phyloP scores from a whole-genome alignment of 176 grass and related monocot genomes.

The Tillandsia fasciculata region DNA sequence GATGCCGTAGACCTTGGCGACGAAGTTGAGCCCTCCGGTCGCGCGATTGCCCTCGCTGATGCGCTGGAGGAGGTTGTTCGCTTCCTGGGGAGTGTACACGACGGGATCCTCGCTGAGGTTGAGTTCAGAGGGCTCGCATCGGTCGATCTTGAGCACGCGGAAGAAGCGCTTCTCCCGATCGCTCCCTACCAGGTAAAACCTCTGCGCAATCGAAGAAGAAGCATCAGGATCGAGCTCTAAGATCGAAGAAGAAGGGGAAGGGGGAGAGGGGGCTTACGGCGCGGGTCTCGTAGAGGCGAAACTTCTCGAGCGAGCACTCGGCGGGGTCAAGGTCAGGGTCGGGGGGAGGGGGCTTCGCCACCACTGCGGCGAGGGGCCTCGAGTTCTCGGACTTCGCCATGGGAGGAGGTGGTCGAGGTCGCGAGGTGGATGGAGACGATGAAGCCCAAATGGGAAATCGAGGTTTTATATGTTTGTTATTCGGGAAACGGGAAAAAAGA shows the following conservation, averaged over 20 bases:
- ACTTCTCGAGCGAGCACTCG: conserved; percentile 61
- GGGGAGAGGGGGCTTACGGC: conserved; percentile 30
- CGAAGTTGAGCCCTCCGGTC: conserved; percentile 68
- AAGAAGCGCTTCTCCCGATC: conserved; percentile 81
- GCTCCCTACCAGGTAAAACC: conserved; percentile 91
- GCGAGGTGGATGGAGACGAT: background rate
- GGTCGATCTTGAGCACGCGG: conserved; percentile 96
- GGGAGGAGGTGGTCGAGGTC: conserved; percentile 2
- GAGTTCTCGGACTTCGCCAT: conserved; percentile 45
- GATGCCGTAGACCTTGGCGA: conserved; percentile 89
- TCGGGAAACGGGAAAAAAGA: too few species aligned
- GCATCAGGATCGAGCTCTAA: background rate
- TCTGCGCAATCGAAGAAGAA: conserved; percentile 29
- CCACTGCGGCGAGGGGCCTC: conserved; percentile 23
- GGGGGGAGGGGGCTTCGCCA: background rate
- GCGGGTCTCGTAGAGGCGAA: conserved; percentile 90
- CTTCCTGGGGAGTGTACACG: conserved; percentile 73
- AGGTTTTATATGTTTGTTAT: too few species aligned
- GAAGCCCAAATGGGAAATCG: background rate
- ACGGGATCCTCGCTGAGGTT: conserved; percentile 89
- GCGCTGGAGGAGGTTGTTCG: conserved; percentile 81
- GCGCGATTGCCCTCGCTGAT: conserved; percentile 83
- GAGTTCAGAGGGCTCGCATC: conserved; percentile 74
- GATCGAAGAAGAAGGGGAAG: background rate
- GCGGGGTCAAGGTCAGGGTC: conserved; percentile 30